Percentiles rank a stretch among this genome's conserved stretches.
Conservation (phyloP, 1,284 basidiomycete genomes). For the Pyrrhoderma noxium region DNA sequence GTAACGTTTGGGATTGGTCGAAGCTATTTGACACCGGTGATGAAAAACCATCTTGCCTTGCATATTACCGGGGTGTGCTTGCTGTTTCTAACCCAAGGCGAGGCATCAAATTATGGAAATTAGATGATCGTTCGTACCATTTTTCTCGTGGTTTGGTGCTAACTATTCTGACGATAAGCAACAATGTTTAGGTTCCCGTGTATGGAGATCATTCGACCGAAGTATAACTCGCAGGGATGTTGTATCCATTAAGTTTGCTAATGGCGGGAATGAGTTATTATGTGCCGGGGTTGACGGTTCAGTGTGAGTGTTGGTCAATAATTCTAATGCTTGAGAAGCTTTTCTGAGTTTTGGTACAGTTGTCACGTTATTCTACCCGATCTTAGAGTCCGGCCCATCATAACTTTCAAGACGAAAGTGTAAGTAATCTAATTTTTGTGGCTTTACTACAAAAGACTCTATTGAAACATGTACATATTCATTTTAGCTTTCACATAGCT, state of each 20-base stretch:
- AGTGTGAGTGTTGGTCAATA: conserved; percentile 35
- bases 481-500: conserved; percentile 43
- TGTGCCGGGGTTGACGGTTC: conserved; percentile 64
- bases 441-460: too few relatives aligned
- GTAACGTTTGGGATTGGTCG: conserved; percentile 50
- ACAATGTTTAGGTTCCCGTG: conserved; percentile 29
- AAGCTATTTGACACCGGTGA: conserved; percentile 41
- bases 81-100: conserved; percentile 50
- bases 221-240: conserved; percentile 54
- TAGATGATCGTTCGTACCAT: conserved; percentile 40
- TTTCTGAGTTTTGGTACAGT: not conserved
- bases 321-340: not conserved
- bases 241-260: conserved; percentile 51
- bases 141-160: not conserved
- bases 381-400: conserved; percentile 48
- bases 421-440: conserved; percentile 25
- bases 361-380: conserved; percentile 35
- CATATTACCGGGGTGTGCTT: conserved; percentile 47
- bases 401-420: conserved; percentile 52
- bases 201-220: conserved; percentile 49
- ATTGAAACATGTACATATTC: conserved; percentile 5
- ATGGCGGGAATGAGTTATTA: conserved; percentile 52
- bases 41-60: conserved; percentile 43
- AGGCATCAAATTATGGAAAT: conserved; percentile 60
- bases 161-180: not conserved